Base-by-base conservation (phyloP, 306 rosid genomes). In the Quercus robur region DNA sequence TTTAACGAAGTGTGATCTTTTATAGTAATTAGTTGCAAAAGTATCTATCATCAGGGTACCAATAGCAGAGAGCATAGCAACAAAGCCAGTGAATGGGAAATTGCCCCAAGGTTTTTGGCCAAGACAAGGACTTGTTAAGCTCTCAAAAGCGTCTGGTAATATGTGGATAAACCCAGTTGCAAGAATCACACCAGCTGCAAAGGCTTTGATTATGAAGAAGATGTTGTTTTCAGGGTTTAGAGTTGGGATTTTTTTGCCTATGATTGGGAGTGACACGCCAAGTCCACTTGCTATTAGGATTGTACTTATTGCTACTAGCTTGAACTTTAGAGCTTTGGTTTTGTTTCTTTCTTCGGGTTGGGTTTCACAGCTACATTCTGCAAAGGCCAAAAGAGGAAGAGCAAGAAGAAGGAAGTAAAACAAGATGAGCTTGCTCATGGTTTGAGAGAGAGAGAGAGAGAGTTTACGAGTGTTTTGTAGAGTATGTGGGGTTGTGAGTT, bases 141-240 rank as follows among this genome's bases (percentile, higher is more conserved):
- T 33, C 1, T 89, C 78, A 44, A 85, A 88, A 3, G 97, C 97
- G 0, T 93, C 97, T 0, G 97, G 97, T 3, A 89, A 83, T 74
- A 93, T 91, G 80, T 93, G 97, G 17, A 93, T 57, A 71, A 93
- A 93, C 28, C 88, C 93, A 0, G 97, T 93, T 1, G 90, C 87
- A 1, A 89, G 83, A 73, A 93, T 93, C 1, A 93, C 87, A 10
- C 97, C 97, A 0, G 97, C 97, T 5, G 97, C 97, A 12, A 93
- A 93, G 8, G 94, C 97, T 61, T 87, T 93, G 25, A 91, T 79
- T 83, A 88, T 78, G 91, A 88, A 89, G 67, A 93, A 93, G 0
- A 84, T 77, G 75, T 89, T 86, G 1, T 80, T 85, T 77, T 89
- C 80, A 2, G 94, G 96, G 2, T 73, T 80, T 2, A 91, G 63